A percentile compares a stretch with the other conserved stretches of the same genome.
Evolutionary conservation across 257 asterid species (phyloP).

Genomic region (Scutellaria galericulata): DNA sequence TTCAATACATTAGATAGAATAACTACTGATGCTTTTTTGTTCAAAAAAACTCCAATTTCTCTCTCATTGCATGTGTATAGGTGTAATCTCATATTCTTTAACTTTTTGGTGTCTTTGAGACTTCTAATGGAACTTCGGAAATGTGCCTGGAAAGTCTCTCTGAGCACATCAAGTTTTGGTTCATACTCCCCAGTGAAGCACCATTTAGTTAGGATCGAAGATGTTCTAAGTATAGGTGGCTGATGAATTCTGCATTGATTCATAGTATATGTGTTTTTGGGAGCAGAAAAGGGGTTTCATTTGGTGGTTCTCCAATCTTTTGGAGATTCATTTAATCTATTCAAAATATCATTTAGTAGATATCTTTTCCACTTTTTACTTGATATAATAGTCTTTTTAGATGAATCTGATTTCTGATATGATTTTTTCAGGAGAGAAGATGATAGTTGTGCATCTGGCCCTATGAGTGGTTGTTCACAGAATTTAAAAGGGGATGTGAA

Average conservation of each 20-base stretch:
- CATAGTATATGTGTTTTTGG: neutral
- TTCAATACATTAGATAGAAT: neutral
- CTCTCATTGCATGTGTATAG: neutral
- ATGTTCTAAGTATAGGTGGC: constrained; percentile 12
- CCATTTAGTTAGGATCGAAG: constrained; percentile 5
- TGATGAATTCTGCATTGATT: neutral
- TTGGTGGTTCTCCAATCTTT: constrained; percentile 7
- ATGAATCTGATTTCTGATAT: constrained; percentile 34
- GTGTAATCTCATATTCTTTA: neutral
- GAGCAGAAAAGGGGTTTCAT: neutral
- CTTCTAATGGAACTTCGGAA: too few relatives aligned
- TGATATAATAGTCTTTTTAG: constrained; percentile 10
- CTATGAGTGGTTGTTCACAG: constrained; percentile 40
- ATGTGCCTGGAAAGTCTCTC: neutral
- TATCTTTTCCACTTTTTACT: neutral
- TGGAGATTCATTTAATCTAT: neutral
- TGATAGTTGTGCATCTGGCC: constrained; percentile 36
- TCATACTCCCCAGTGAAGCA: constrained; percentile 7
- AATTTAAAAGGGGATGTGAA: constrained; percentile 41
- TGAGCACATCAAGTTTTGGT: neutral
- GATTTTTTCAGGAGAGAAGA: constrained; percentile 37
- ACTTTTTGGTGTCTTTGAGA: too few relatives aligned
- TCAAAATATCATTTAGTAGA: neutral
- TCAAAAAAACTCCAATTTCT: neutral
- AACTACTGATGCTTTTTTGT: neutral